Conservation (phyloP, 495 filamentous ascomycete genomes). For the Glutinoglossum americanum region DNA sequence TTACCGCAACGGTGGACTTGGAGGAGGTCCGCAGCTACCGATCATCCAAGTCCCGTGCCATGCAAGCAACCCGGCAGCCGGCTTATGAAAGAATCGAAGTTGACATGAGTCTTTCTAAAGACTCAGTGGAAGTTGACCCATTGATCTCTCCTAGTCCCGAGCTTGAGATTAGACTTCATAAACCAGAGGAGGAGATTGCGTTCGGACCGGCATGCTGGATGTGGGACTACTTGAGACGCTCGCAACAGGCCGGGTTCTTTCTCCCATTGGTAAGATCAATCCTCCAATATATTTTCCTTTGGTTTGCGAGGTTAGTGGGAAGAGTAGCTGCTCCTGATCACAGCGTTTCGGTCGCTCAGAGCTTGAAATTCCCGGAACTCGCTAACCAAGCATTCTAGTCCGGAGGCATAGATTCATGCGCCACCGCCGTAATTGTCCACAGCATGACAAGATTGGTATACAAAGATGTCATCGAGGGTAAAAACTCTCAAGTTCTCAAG, state of each 20-base stretch:
- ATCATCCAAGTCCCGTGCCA: constrained; percentile 26
- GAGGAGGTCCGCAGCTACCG: constrained; percentile 46
- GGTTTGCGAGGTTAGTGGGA: too few species aligned
- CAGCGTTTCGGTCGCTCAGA: too few species aligned
- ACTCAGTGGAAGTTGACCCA: constrained; percentile 15
- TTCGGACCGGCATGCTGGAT: constrained; percentile 51
- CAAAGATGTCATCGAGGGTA: background rate
- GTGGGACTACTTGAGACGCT: constrained; percentile 68
- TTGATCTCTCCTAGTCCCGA: constrained; percentile 18
- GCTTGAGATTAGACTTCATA: constrained; percentile 30
- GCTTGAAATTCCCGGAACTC: background rate
- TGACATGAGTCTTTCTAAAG: constrained; percentile 18
- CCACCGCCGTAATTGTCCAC: constrained; percentile 44
- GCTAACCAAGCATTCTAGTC: background rate
- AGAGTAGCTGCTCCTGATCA: too few species aligned
- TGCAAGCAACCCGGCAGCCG: constrained; percentile 29
- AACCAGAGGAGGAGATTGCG: constrained; percentile 56
- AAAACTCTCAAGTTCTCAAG: constrained; percentile 5
- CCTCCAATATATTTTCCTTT: too few species aligned
- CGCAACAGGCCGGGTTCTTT: constrained; percentile 33
- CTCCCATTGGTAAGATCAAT: constrained; percentile 23
- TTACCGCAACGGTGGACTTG: constrained; percentile 62
- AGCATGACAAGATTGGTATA: constrained; percentile 50
- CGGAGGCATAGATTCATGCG: constrained; percentile 55
- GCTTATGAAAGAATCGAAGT: constrained; percentile 23